Conservation (phyloP, 176 grass and related monocot species). For the Hordeum marinum region DNA sequence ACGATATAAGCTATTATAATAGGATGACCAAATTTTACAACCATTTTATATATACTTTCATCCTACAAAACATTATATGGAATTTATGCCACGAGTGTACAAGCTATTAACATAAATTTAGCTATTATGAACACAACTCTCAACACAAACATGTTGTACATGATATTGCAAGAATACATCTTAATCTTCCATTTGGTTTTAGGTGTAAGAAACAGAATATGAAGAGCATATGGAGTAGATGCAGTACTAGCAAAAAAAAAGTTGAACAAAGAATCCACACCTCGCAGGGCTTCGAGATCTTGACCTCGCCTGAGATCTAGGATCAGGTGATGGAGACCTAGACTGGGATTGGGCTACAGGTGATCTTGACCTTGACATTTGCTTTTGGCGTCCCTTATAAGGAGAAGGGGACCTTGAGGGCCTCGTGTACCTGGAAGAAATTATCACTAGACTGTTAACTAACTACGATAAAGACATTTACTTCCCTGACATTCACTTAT, state of each 20-base stretch:
- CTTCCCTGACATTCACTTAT: background rate
- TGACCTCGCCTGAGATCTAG: constrained; percentile 40
- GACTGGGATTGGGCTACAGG: constrained; percentile 42
- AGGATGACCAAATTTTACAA: background rate
- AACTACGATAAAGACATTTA: background rate
- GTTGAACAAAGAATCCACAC: constrained; percentile 18
- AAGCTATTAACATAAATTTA: background rate
- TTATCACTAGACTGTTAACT: background rate
- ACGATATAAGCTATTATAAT: background rate
- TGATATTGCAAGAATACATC: background rate
- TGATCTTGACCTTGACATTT: constrained; percentile 58
- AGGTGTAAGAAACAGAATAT: background rate
- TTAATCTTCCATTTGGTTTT: background rate
- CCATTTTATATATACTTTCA: background rate
- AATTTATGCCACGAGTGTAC: background rate
- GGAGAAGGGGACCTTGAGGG: constrained; percentile 66
- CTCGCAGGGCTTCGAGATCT: constrained; percentile 60
- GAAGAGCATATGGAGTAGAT: background rate
- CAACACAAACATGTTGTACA: background rate
- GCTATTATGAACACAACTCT: background rate
- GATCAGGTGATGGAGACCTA: constrained; percentile 47
- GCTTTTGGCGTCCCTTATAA: constrained; percentile 46
- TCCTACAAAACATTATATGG: background rate
- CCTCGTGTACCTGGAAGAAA: constrained; percentile 43
- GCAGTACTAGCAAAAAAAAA: background rate